These are phyloP conservation scores for Dissophora globulifera DNA, from an alignment of 192 early-diverging fungal species.

Conservation along the genomic window DNA sequence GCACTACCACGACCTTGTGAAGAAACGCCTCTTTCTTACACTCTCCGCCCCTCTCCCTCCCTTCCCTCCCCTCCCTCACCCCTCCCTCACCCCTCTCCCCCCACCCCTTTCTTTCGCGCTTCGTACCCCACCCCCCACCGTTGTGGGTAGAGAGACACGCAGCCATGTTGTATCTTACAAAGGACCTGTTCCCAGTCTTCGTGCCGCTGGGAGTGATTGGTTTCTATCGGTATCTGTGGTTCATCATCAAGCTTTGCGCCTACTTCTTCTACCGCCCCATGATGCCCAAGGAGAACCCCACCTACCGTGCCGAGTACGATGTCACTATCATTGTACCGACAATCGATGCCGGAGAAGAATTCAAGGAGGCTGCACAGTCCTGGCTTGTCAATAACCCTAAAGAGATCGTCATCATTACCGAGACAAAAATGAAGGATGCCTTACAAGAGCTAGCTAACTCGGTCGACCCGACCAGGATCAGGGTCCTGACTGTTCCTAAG, in stretches of 20 bases:
- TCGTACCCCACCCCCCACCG: no score
- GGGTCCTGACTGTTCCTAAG: conserved; percentile 66
- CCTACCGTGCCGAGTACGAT: conserved; percentile 66
- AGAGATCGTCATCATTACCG: conserved; percentile 79
- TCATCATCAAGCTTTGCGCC: conserved; percentile 69
- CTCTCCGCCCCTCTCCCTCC: no score
- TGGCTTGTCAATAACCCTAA: conserved; percentile 73
- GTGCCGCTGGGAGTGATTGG: conserved; percentile 78
- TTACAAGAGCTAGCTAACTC: conserved; percentile 67
- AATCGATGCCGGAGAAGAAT: conserved; percentile 80
- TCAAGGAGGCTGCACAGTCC: conserved; percentile 71
- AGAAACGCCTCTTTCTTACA: no score
- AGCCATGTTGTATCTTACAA: conserved; percentile 74
- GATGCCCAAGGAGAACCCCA: conserved; percentile 65
- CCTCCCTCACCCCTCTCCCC: no score
- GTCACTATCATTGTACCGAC: conserved; percentile 80
- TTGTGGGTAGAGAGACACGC: neutral
- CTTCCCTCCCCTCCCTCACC: no score
- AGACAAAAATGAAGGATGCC: conserved; percentile 62
- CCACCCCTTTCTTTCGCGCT: no score
- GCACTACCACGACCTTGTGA: no score
- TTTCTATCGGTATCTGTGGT: conserved; percentile 79
- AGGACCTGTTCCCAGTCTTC: conserved; percentile 73
- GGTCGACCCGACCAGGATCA: conserved; percentile 65
- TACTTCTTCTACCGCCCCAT: conserved; percentile 72